phyloP scores from a whole-genome alignment of 768 basidiomycete genomes.

The Rhodocollybia butyracea region DNA sequence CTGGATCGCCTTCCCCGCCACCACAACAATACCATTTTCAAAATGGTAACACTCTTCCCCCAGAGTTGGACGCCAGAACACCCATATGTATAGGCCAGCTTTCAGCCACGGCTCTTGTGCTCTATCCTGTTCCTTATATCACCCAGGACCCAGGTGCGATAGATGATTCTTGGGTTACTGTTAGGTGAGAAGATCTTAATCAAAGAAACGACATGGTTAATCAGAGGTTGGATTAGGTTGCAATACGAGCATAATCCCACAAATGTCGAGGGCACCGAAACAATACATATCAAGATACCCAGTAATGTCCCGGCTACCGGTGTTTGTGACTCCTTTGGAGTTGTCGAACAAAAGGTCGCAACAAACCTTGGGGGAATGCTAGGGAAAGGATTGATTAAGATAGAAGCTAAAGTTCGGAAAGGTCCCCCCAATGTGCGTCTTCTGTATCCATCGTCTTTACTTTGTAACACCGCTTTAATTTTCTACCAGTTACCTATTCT shows the following conservation, averaged over 20 bases:
- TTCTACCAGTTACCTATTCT: conserved; percentile 52
- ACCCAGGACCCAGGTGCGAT: conserved; percentile 36
- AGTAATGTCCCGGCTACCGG: conserved; percentile 51
- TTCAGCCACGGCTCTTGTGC: conserved; percentile 75
- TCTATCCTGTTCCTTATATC: conserved; percentile 79
- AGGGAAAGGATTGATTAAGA: conserved; percentile 75
- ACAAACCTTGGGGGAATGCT: conserved; percentile 79
- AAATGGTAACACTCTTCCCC: conserved; percentile 32
- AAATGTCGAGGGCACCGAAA: conserved; percentile 54
- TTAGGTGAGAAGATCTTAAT: conserved; percentile 20
- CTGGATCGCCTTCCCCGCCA: conserved; percentile 53
- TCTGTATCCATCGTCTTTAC: conserved; percentile 13
- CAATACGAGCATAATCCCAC: conserved; percentile 63
- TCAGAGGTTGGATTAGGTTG: conserved; percentile 32
- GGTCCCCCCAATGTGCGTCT: conserved; percentile 61
- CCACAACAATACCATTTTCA: conserved; percentile 23
- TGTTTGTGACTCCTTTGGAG: conserved; percentile 69
- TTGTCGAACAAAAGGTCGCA: conserved; percentile 85
- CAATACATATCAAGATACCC: conserved; percentile 76
- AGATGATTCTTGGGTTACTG: conserved; percentile 64
- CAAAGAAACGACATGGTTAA: not conserved
- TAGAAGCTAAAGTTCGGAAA: conserved; percentile 75
- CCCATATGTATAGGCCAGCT: conserved; percentile 89
- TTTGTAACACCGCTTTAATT: conserved; percentile 14
- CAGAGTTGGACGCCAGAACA: conserved; percentile 71